Evolutionary conservation across 371 early-diverging fungal genomes (phyloP).

Genomic region (Mucor ambiguus): DNA sequence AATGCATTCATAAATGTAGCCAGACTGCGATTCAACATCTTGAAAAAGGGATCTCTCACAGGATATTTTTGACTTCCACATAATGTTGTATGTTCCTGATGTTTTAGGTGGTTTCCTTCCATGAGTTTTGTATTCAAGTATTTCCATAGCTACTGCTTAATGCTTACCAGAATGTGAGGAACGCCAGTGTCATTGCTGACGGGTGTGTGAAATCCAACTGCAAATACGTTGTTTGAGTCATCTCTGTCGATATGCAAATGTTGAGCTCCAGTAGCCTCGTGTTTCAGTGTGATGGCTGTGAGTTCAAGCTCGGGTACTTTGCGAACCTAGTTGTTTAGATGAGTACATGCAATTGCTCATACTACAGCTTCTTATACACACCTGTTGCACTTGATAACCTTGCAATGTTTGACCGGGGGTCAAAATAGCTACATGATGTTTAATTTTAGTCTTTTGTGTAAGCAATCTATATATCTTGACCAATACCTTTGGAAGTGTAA

Average conservation of each 20-base stretch:
- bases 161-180: slow-evolving; percentile 83
- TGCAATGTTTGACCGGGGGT: slow-evolving; percentile 35
- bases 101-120: background rate
- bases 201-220: slow-evolving; percentile 89
- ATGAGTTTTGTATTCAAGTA: background rate
- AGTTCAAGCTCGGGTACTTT: slow-evolving; percentile 70
- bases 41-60: slow-evolving; percentile 96
- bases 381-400: slow-evolving; percentile 35
- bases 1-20: slow-evolving; percentile 97
- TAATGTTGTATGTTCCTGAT: slow-evolving; percentile 89
- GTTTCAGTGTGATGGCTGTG: slow-evolving; percentile 68
- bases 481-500: slow-evolving; percentile 19
- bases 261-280: slow-evolving; percentile 82
- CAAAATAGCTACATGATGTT: slow-evolving; percentile 19
- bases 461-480: background rate
- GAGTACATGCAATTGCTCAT: background rate
- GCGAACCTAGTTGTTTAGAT: slow-evolving; percentile 30
- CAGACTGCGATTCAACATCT: slow-evolving; percentile 95
- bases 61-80: slow-evolving; percentile 91
- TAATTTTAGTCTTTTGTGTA: background rate
- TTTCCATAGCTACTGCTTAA: background rate
- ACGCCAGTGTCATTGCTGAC: slow-evolving; percentile 85
- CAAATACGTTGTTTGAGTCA: slow-evolving; percentile 91
- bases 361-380: background rate
- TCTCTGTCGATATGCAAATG: slow-evolving; percentile 87